These are phyloP conservation scores for Magnusiomyces ingens DNA, from an alignment of 1,139 yeast genomes.

Conservation along the genomic window DNA sequence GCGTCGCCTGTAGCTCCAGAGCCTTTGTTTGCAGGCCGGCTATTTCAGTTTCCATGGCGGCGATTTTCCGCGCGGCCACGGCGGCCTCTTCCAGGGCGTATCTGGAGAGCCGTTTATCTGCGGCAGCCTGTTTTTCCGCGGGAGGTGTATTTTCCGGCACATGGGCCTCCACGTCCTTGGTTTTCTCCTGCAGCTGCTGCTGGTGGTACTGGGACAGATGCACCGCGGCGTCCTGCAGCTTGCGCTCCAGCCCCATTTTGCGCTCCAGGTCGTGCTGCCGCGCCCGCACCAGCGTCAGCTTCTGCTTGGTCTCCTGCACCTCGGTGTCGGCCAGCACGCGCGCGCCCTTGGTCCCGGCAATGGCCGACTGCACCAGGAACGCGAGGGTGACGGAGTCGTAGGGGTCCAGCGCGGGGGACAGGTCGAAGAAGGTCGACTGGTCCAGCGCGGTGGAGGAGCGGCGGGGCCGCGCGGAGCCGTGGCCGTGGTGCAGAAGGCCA, in stretches of 20 bases:
- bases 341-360: slow-evolving; percentile 28
- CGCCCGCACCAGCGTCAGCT: slow-evolving; percentile 22
- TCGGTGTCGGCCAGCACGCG: slow-evolving; percentile 29
- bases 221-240: slow-evolving; percentile 33
- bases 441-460: background rate
- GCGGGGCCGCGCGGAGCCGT: no score
- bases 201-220: slow-evolving; percentile 22
- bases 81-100: slow-evolving; percentile 33
- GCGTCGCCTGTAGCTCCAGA: slow-evolving; percentile 20
- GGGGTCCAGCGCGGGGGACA: background rate
- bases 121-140: background rate
- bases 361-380: slow-evolving; percentile 29
- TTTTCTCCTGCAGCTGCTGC: background rate
- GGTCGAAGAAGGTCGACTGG: slow-evolving; percentile 1
- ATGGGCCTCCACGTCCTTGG: background rate
- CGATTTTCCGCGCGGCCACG: slow-evolving; percentile 25
- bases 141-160: background rate
- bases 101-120: slow-evolving; percentile 23
- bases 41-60: slow-evolving; percentile 21
- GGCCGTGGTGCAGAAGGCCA: no score
- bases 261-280: slow-evolving; percentile 25
- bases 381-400: slow-evolving; percentile 24
- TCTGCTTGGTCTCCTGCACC: slow-evolving; percentile 27
- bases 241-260: slow-evolving; percentile 30
- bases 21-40: slow-evolving; percentile 21